Evolutionary conservation across 331 rosid genomes (phyloP), one percentile per base, ranked within the genome.

Genomic region (Arachis monticola): DNA sequence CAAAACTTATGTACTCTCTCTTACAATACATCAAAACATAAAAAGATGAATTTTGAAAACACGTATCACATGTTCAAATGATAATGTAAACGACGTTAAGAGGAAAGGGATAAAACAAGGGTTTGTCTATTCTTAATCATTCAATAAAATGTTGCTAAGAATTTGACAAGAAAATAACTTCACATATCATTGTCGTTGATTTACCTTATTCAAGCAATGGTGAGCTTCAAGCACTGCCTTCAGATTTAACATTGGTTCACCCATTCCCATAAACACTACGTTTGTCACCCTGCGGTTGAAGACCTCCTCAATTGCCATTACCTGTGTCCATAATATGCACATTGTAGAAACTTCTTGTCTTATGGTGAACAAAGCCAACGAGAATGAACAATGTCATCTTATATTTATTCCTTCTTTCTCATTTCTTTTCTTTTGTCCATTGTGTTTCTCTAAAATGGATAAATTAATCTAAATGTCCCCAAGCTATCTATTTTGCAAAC

Each of bases 191-290:
- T 58, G 67, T 53, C 53, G n/a, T 40, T 27, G 27, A 74, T 52
- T 65, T 71, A 94, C 97, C 99, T 94, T 92, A 85, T 94, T 94
- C 85, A 94, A 80, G 87, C 99, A 94, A 42, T 56, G 87, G 73
- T 94, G 97, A 44, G 96, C 99, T 79, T 86, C 96, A 59, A 94
- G 96, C 67, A 94, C 38, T 32, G 2, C 38, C 38, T 32, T 32
- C 38, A 32, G 38, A 32, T 32, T 32, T 32, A 32, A 32, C 97
- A 94, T 92, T 27, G 99, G 99, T 70, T 94, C 99, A 40, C 99
- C 99, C 99, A 94, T 94, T 83, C 99, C 99, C 99, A 94, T 94
- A 84, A 94, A 94, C 78, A 94, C 99, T 57, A 94, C 97, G 64
- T 94, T 94, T 47, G 96, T 80, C 85, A 94, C 99, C 85, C 99